These are phyloP conservation scores for Cryptococcus sp. DNA, from an alignment of 1,284 basidiomycete genomes.

Conservation along the genomic window DNA sequence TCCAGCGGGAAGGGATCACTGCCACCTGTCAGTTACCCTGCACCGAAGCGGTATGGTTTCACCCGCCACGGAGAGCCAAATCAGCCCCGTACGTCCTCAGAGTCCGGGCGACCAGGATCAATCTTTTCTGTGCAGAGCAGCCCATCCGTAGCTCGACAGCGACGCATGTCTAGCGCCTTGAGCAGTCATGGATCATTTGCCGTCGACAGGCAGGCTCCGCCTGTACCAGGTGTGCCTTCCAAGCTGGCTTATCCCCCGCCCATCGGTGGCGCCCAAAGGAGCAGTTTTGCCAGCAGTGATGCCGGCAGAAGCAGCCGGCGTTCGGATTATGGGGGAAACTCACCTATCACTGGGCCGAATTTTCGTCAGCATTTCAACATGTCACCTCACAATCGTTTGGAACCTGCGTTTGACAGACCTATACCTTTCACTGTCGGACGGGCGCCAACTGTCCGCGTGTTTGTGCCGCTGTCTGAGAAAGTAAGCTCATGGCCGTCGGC, in stretches of 20 bases:
- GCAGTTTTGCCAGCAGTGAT: conserved; percentile 37
- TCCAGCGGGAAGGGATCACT: conserved; percentile 38
- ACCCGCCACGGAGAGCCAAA: conserved; percentile 36
- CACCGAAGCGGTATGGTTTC: conserved; percentile 52
- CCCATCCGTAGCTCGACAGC: conserved; percentile 24
- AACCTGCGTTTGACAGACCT: conserved; percentile 50
- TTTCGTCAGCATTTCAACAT: conserved; percentile 17
- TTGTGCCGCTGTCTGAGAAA: conserved; percentile 45
- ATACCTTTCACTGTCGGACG: conserved; percentile 47
- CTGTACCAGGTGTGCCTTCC: conserved; percentile 21
- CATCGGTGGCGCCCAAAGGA: conserved; percentile 25
- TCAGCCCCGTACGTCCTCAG: conserved; percentile 32
- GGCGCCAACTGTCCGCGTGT: conserved; percentile 50
- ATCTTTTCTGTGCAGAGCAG: conserved; percentile 49
- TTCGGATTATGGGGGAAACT: conserved; percentile 26
- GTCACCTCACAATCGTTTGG: conserved; percentile 23
- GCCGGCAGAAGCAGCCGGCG: conserved; percentile 28
- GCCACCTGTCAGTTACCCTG: conserved; percentile 50
- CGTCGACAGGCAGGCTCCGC: conserved; percentile 21
- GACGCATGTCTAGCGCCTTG: conserved; percentile 14
- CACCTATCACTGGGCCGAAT: conserved; percentile 19
- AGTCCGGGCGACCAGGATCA: conserved; percentile 46
- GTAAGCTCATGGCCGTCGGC: conserved; percentile 50
- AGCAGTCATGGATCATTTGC: conserved; percentile 16
- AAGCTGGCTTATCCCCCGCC: conserved; percentile 29